phyloP scores from a whole-genome alignment of 2,329 filamentous ascomycete species.

The Coccinonectria pachysandricola region DNA sequence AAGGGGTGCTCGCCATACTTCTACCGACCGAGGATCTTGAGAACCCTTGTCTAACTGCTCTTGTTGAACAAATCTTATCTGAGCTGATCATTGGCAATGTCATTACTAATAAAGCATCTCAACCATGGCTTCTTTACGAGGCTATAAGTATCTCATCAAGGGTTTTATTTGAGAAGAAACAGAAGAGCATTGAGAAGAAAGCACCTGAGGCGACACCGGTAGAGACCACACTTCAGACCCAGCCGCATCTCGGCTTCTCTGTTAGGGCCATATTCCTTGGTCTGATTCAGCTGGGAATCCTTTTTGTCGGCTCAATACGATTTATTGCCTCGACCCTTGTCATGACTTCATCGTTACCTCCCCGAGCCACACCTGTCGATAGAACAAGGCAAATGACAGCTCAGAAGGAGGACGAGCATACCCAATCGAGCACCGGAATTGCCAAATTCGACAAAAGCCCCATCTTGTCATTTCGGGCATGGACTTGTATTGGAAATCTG shows the following conservation, averaged over 20 bases:
- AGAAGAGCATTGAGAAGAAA: conserved; percentile 7
- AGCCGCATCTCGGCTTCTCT: conserved; percentile 25
- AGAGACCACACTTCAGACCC: conserved; percentile 6
- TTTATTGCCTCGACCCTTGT: conserved; percentile 54
- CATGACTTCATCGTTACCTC: conserved; percentile 56
- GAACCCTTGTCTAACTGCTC: conserved; percentile 71
- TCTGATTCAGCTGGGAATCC: conserved; percentile 43
- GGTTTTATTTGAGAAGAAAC: conserved; percentile 24
- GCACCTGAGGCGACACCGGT: conserved; percentile 7
- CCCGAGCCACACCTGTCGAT: conserved; percentile 28
- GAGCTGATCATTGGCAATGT: conserved; percentile 82
- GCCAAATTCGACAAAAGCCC: conserved; percentile 38
- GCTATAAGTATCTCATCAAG: conserved; percentile 61
- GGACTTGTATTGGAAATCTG: conserved; percentile 62
- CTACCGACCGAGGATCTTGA: conserved; percentile 87
- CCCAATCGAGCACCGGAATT: conserved; percentile 11
- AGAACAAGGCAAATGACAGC: conserved; percentile 16
- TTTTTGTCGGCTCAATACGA: conserved; percentile 53
- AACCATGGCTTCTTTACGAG: conserved; percentile 87
- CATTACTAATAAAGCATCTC: conserved; percentile 67
- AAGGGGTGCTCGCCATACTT: conserved; percentile 70
- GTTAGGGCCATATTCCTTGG: conserved; percentile 43
- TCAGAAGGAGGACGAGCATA: conserved; percentile 10
- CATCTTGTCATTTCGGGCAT: conserved; percentile 67
- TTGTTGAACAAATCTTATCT: conserved; percentile 80